These are phyloP conservation scores for Rhizopus sp. DNA, from an alignment of 371 early-diverging fungal species.

Conservation along the genomic window DNA sequence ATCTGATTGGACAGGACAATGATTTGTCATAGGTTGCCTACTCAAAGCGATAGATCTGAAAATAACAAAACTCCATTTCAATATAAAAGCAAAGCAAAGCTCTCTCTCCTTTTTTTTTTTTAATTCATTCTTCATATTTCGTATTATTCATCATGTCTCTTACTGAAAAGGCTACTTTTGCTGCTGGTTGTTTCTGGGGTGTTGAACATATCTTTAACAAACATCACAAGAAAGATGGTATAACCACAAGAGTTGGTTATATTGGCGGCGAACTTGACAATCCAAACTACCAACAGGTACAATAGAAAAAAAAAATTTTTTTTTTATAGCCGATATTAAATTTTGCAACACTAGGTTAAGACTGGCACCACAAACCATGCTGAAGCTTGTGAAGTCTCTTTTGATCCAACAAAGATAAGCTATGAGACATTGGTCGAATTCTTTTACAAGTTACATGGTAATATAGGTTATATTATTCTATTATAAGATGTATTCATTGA, in stretches of 20 bases:
- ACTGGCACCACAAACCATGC: constrained; percentile 76
- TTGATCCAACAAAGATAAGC: constrained; percentile 65
- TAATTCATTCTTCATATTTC: too few species aligned
- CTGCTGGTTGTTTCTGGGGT: constrained; percentile 61
- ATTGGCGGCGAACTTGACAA: constrained; percentile 64
- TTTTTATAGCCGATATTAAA: neutral
- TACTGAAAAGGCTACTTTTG: constrained; percentile 44
- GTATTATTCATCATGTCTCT: too few species aligned
- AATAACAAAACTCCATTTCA: too few species aligned
- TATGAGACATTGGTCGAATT: constrained; percentile 72
- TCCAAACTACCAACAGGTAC: constrained; percentile 64
- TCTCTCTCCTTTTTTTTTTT: too few species aligned
- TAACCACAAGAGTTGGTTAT: constrained; percentile 74
- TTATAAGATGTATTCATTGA: neutral
- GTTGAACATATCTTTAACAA: constrained; percentile 78
- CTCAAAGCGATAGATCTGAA: too few species aligned
- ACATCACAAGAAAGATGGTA: constrained; percentile 53
- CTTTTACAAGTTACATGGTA: constrained; percentile 85
- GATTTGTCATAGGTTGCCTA: too few species aligned
- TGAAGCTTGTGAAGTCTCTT: constrained; percentile 78
- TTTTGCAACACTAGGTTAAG: constrained; percentile 50
- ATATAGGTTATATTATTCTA: neutral
- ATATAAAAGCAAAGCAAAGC: too few species aligned
- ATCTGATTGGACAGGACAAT: too few species aligned
- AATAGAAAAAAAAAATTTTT: constrained; percentile 11